Evolutionary conservation across 2,329 filamentous ascomycete species (phyloP).

Genomic region (Aspergillus quadricinctus): DNA sequence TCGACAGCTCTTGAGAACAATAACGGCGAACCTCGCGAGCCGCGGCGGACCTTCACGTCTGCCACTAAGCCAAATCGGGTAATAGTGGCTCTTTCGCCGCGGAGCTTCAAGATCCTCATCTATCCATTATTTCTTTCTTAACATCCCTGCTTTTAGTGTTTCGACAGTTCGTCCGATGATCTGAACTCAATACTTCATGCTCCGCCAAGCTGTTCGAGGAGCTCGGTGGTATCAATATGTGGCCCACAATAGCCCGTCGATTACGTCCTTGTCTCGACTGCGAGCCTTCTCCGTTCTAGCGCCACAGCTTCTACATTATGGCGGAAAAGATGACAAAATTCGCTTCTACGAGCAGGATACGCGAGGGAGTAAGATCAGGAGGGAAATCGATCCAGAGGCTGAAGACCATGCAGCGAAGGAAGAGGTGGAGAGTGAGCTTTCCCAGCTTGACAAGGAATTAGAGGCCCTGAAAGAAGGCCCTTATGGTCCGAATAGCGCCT

Average conservation of each 20-base stretch:
- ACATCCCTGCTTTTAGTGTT: not conserved
- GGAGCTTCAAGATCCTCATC: conserved; percentile 17
- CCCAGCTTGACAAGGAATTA: conserved; percentile 38
- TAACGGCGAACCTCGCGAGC: conserved; percentile 2
- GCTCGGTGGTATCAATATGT: conserved; percentile 43
- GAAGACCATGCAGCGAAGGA: conserved; percentile 36
- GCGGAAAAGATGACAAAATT: conserved; percentile 39
- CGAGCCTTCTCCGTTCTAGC: conserved; percentile 30
- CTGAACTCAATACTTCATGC: conserved; percentile 36
- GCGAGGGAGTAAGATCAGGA: conserved; percentile 30
- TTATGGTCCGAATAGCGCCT: conserved; percentile 40
- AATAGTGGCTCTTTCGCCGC: conserved; percentile 24
- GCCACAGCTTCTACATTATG: conserved; percentile 28
- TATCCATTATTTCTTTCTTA: not conserved
- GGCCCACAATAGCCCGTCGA: conserved; percentile 30
- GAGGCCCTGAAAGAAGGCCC: conserved; percentile 39
- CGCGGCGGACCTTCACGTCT: conserved; percentile 13
- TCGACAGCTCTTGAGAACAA: not conserved
- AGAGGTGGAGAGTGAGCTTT: conserved; percentile 35
- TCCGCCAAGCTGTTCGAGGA: conserved; percentile 41
- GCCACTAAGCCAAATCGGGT: conserved; percentile 30
- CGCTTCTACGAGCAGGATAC: conserved; percentile 42
- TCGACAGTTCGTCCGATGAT: conserved; percentile 25
- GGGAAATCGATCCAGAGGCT: conserved; percentile 36
- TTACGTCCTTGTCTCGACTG: conserved; percentile 17